Percentiles rank a stretch among this genome's conserved stretches.
phyloP scores from a whole-genome alignment of 495 filamentous ascomycete species.

The Lasiosphaeriaceae sp. region DNA sequence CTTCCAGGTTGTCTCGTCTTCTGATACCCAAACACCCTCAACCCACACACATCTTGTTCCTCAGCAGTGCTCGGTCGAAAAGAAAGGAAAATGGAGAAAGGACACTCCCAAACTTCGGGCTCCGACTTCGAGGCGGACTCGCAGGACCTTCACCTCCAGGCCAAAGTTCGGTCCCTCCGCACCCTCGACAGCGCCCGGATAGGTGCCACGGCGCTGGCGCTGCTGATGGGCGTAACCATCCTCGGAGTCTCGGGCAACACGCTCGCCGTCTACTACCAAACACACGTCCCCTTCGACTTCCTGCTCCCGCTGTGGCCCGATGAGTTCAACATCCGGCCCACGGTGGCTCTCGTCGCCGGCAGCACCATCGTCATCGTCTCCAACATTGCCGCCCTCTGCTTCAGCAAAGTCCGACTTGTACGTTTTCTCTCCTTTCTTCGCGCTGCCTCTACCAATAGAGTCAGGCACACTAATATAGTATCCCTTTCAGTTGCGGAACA shows the following conservation, averaged over 20 bases:
- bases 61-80: constrained; percentile 9
- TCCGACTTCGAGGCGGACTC: constrained; percentile 38
- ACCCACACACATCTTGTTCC: background rate
- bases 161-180: constrained; percentile 30
- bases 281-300: constrained; percentile 38
- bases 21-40: background rate
- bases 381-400: constrained; percentile 41
- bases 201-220: constrained; percentile 44
- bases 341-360: constrained; percentile 45
- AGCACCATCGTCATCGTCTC: constrained; percentile 39
- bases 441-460: background rate
- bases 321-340: constrained; percentile 48
- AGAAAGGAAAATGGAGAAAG: constrained; percentile 19
- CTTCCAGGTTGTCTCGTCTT: background rate
- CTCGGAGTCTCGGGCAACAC: constrained; percentile 48
- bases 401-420: constrained; percentile 37
- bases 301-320: constrained; percentile 49
- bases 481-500: constrained; percentile 38
- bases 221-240: constrained; percentile 45
- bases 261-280: constrained; percentile 45
- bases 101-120: constrained; percentile 15
- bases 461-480: background rate
- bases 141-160: constrained; percentile 30
- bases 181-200: constrained; percentile 39
- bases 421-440: constrained; percentile 13